Conservation (phyloP, 1,284 basidiomycete species). For the Ceratobasidium theobromae region DNA sequence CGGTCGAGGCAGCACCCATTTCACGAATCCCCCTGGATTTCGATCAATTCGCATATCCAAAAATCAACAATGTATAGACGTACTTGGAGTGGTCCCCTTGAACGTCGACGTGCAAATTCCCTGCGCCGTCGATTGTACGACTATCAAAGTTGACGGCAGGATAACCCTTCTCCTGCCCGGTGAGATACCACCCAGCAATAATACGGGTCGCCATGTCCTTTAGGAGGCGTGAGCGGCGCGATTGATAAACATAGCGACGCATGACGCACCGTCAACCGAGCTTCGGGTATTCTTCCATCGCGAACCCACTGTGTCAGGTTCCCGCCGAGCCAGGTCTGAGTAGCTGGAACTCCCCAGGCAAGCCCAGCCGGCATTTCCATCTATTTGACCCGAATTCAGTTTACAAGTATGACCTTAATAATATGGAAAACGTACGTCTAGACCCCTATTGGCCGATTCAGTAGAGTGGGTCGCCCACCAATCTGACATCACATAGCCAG, state of each 20-base stretch:
- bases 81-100: constrained; percentile 66
- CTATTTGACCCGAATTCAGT: not conserved
- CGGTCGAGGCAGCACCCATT: constrained; percentile 72
- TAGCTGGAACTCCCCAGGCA: constrained; percentile 9
- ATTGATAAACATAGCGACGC: not conserved
- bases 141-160: constrained; percentile 52
- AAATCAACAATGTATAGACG: not conserved
- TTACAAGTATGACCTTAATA: not conserved
- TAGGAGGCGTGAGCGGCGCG: constrained; percentile 39
- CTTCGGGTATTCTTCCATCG: not conserved
- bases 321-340: constrained; percentile 13
- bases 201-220: constrained; percentile 71
- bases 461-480: constrained; percentile 37
- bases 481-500: constrained; percentile 48
- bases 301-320: constrained; percentile 12
- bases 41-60: not conserved
- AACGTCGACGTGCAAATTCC: constrained; percentile 57
- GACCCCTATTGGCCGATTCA: constrained; percentile 26
- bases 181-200: constrained; percentile 60
- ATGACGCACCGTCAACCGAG: not conserved
- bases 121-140: constrained; percentile 49
- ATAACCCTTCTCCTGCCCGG: constrained; percentile 58
- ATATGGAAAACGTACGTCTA: constrained; percentile 16
- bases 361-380: constrained; percentile 32
- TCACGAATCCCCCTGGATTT: constrained; percentile 56